Evolutionary conservation across 805 yeast species (phyloP).

Genomic region (Diddensiella caesifluorescens): DNA sequence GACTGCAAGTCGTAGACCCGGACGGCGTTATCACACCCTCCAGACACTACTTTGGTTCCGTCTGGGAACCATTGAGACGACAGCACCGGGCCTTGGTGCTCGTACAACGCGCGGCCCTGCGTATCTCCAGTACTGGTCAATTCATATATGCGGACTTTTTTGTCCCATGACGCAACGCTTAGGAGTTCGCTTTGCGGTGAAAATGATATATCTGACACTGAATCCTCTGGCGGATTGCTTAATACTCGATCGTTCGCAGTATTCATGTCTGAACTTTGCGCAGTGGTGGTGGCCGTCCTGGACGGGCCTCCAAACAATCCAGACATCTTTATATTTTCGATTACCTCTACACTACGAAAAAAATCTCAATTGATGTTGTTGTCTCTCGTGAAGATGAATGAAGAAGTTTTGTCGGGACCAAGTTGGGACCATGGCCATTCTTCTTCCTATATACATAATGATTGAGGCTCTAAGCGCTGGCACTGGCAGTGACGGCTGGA

Average conservation of each 20-base stretch:
- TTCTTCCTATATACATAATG: no score
- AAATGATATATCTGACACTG: conserved; percentile 76
- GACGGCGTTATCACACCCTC: conserved; percentile 88
- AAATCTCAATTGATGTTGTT: no score
- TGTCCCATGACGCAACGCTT: conserved; percentile 90
- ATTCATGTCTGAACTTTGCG: conserved; percentile 9
- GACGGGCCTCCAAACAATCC: not conserved
- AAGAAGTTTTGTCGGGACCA: no score
- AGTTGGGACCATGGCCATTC: no score
- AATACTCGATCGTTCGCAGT: conserved; percentile 30
- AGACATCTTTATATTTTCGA: no score
- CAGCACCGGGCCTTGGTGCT: conserved; percentile 85
- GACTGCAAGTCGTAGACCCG: conserved; percentile 74
- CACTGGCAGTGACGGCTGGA: no score
- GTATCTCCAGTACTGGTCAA: conserved; percentile 67
- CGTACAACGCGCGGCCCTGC: conserved; percentile 84
- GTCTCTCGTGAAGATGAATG: no score
- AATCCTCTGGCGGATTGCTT: conserved; percentile 85
- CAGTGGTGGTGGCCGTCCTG: not conserved
- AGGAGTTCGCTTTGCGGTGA: conserved; percentile 80
- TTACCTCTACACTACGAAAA: no score
- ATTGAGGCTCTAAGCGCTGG: no score
- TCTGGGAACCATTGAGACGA: conserved; percentile 78
- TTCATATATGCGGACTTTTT: conserved; percentile 89
- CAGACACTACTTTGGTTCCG: conserved; percentile 81